A percentile compares a stretch with the other conserved stretches of the same genome.
These are phyloP conservation scores for Suhomyces coccinellae DNA, from an alignment of 1,139 yeast genomes.

Conservation along the genomic window DNA sequence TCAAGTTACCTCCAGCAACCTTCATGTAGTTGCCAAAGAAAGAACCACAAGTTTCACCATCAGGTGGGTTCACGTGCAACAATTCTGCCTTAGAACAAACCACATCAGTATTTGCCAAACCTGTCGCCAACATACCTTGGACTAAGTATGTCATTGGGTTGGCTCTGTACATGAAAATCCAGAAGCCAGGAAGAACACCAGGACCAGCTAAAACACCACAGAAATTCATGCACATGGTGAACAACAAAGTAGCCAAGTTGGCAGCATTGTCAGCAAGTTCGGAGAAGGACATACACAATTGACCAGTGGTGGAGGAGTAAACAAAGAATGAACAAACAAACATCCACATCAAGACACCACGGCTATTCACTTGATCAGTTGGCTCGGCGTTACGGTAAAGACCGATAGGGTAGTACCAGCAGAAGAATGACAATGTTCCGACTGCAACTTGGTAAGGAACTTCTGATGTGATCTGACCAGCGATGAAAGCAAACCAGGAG, in stretches of 20 bases:
- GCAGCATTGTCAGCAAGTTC: conserved; percentile 77
- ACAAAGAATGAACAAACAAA: conserved; percentile 55
- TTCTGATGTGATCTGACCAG: conserved; percentile 38
- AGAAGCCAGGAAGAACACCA: conserved; percentile 46
- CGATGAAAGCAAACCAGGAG: conserved; percentile 48
- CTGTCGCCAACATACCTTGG: conserved; percentile 53
- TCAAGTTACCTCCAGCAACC: conserved; percentile 52
- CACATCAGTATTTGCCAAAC: conserved; percentile 52
- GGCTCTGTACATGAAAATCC: conserved; percentile 61
- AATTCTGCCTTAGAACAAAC: conserved; percentile 50
- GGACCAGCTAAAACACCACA: conserved; percentile 80
- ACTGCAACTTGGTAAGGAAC: conserved; percentile 35
- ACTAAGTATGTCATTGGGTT: conserved; percentile 69
- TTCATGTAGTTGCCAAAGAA: conserved; percentile 49
- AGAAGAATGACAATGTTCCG: conserved; percentile 38
- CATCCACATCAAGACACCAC: conserved; percentile 74
- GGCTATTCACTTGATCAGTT: conserved; percentile 27
- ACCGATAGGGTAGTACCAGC: conserved; percentile 47
- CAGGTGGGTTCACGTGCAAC: conserved; percentile 44
- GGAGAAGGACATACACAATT: conserved; percentile 59
- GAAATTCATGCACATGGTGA: conserved; percentile 70
- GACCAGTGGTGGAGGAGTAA: conserved; percentile 65
- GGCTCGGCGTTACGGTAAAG: conserved; percentile 35
- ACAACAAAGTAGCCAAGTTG: conserved; percentile 60
- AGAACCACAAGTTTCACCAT: conserved; percentile 54